Percentiles rank a stretch among this genome's conserved stretches.
phyloP scores from a whole-genome alignment of 1,139 yeast species.

The Magnusiomyces suaveolens region DNA sequence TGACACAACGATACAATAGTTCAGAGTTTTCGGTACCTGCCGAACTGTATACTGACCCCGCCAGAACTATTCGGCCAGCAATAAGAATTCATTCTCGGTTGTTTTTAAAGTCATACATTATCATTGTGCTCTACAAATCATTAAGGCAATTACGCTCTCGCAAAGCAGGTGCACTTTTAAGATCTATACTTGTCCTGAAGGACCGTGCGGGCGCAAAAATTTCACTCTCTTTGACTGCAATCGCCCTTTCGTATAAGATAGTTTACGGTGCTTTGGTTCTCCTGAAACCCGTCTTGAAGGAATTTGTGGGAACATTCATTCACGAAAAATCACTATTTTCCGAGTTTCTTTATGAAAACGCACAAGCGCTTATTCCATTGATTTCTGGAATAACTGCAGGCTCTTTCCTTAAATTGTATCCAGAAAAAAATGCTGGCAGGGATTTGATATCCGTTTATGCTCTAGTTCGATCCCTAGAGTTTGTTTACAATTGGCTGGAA shows the following conservation, averaged over 20 bases:
- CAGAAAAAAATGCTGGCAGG: slow-evolving; percentile 20
- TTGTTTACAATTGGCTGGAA: slow-evolving; percentile 30
- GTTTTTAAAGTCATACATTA: slow-evolving; percentile 23
- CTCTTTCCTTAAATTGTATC: slow-evolving; percentile 26
- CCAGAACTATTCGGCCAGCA: background rate
- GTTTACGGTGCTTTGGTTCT: slow-evolving; percentile 18
- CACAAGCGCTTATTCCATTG: slow-evolving; percentile 22
- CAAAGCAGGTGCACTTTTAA: slow-evolving; percentile 9
- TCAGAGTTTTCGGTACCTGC: background rate
- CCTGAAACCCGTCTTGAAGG: slow-evolving; percentile 11
- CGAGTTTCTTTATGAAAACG: slow-evolving; percentile 12
- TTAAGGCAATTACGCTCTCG: slow-evolving; percentile 13
- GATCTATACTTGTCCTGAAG: slow-evolving; percentile 5
- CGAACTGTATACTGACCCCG: background rate
- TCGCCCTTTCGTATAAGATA: slow-evolving; percentile 26
- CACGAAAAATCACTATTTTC: slow-evolving; percentile 11
- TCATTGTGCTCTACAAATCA: slow-evolving; percentile 20
- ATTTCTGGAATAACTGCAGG: slow-evolving; percentile 28
- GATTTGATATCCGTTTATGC: slow-evolving; percentile 30
- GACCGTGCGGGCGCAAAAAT: slow-evolving; percentile 18
- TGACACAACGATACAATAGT: background rate
- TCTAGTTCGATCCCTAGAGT: slow-evolving; percentile 32
- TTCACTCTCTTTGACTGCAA: slow-evolving; percentile 24
- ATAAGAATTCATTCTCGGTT: slow-evolving; percentile 21
- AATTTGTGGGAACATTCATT: slow-evolving; percentile 5